Evolutionary conservation across 2,329 filamentous ascomycete genomes (phyloP).

Genomic region (Penicillium sclerotiorum): DNA sequence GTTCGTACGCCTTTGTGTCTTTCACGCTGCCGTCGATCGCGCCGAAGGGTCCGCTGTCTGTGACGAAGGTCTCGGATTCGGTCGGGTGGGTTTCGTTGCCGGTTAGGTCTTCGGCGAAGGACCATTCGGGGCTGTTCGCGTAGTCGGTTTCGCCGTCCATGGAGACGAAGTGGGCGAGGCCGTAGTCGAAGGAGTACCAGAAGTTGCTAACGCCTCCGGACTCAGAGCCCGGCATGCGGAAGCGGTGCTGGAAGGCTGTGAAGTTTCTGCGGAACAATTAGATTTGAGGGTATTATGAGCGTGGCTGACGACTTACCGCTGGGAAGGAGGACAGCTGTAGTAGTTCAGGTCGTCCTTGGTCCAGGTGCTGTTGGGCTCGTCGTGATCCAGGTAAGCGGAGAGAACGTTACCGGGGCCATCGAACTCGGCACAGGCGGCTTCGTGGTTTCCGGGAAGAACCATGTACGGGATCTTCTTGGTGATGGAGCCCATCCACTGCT

Average conservation of each 20-base stretch:
- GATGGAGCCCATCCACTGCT: slow-evolving; percentile 52
- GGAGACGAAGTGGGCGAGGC: slow-evolving; percentile 55
- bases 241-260: slow-evolving; percentile 56
- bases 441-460: slow-evolving; percentile 56
- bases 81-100: slow-evolving; percentile 47
- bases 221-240: slow-evolving; percentile 55
- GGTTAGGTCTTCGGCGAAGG: slow-evolving; percentile 47
- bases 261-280: slow-evolving; percentile 43
- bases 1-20: slow-evolving; percentile 48
- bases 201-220: slow-evolving; percentile 55
- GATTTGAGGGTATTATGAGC: not conserved
- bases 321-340: slow-evolving; percentile 56
- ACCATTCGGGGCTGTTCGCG: slow-evolving; percentile 50
- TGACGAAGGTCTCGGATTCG: slow-evolving; percentile 48
- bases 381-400: slow-evolving; percentile 52
- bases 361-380: slow-evolving; percentile 47
- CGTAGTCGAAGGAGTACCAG: slow-evolving; percentile 60
- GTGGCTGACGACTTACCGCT: slow-evolving; percentile 36
- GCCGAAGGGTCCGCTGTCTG: slow-evolving; percentile 55
- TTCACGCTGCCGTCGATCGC: slow-evolving; percentile 43
- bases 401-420: slow-evolving; percentile 50
- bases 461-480: slow-evolving; percentile 53
- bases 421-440: slow-evolving; percentile 53
- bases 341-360: slow-evolving; percentile 47
- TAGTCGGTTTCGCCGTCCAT: slow-evolving; percentile 56